Conservation (phyloP, 495 filamentous ascomycete genomes). For the Jackrogersella multiformis region DNA sequence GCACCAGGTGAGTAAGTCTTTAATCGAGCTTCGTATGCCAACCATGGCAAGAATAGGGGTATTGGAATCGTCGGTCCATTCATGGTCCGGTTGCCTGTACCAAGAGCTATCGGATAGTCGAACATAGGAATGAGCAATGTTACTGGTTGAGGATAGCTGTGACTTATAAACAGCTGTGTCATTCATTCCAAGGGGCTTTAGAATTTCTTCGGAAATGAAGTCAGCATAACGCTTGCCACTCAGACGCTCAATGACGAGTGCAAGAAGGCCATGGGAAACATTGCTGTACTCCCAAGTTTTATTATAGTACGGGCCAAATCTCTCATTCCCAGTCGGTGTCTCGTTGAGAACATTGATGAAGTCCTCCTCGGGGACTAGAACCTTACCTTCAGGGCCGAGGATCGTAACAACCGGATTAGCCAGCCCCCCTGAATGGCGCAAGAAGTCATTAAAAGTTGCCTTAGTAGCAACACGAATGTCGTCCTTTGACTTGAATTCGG, state of each 20-base stretch:
- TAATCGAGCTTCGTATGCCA: slow-evolving; percentile 1
- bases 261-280: background rate
- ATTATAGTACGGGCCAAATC: background rate
- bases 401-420: background rate
- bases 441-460: background rate
- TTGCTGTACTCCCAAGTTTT: slow-evolving; percentile 3
- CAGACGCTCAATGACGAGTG: slow-evolving; percentile 2
- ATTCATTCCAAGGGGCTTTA: slow-evolving; percentile 4
- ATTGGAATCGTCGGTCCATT: background rate
- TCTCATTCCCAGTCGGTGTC: background rate
- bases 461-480: slow-evolving; percentile 1
- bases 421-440: slow-evolving; percentile 2
- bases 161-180: slow-evolving; percentile 2
- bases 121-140: background rate
- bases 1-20: background rate
- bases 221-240: background rate
- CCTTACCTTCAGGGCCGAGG: slow-evolving; percentile 1
- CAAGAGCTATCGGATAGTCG: background rate
- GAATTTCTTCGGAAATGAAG: slow-evolving; percentile 1
- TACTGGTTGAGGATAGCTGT: background rate
- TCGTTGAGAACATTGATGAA: slow-evolving; percentile 9
- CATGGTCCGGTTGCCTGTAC: background rate
- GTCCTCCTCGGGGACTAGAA: background rate
- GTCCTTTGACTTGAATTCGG: background rate
- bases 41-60: slow-evolving; percentile 1